Conservation (phyloP, 208 protist genomes). For the Trypanosoma vivax region DNA sequence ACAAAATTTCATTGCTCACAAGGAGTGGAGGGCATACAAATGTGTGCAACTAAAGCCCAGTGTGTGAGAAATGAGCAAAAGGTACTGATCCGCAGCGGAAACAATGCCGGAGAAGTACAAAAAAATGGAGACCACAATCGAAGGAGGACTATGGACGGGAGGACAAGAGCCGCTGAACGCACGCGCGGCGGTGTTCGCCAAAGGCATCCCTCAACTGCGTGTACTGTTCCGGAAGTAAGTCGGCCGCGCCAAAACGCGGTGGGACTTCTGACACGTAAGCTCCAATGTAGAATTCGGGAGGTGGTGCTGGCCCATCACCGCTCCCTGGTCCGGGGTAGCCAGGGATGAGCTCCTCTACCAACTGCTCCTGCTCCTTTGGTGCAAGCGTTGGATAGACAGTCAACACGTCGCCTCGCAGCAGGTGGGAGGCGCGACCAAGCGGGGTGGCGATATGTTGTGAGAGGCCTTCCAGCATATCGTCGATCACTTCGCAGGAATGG, state of each 20-base stretch:
- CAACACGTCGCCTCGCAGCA: conserved; percentile 67
- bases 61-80: conserved; percentile 7
- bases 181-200: conserved; percentile 58
- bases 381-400: conserved; percentile 47
- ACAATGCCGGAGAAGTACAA: conserved; percentile 4
- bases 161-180: conserved; percentile 29
- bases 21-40: too few relatives aligned
- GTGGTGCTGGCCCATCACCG: neutral
- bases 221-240: conserved; percentile 21
- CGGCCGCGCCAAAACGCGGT: conserved; percentile 12
- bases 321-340: conserved; percentile 7
- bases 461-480: conserved; percentile 44
- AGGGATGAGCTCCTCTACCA: conserved; percentile 29
- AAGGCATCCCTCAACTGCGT: conserved; percentile 43
- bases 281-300: conserved; percentile 13
- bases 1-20: too few relatives aligned
- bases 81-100: neutral
- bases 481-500: conserved; percentile 18
- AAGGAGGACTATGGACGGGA: conserved; percentile 1
- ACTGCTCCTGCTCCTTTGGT: conserved; percentile 25
- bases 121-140: conserved; percentile 5
- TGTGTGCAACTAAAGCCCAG: too few relatives aligned
- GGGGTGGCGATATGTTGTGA: conserved; percentile 19
- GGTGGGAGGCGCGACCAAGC: conserved; percentile 28
- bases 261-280: conserved; percentile 4